These are phyloP conservation scores for Alternaria tenuissima DNA, from an alignment of 2,329 filamentous ascomycete genomes.

Conservation along the genomic window DNA sequence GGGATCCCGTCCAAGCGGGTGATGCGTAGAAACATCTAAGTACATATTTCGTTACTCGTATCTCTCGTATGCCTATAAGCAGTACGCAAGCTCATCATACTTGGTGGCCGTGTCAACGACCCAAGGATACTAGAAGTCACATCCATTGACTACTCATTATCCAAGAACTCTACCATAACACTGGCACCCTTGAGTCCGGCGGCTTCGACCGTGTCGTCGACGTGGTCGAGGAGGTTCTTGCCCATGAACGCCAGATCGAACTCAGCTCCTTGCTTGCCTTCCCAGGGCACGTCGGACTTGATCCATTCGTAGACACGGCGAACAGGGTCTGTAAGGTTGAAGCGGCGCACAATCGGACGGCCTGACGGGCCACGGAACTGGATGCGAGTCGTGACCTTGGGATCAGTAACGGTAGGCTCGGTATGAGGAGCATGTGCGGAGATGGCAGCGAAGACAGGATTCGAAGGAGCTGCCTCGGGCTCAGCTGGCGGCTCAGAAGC, in stretches of 20 bases:
- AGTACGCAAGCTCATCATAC: not conserved
- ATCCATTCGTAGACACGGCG: slow-evolving; percentile 94
- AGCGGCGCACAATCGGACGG: slow-evolving; percentile 84
- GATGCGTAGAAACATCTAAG: slow-evolving; percentile 4
- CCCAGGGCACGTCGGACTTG: slow-evolving; percentile 81
- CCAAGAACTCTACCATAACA: slow-evolving; percentile 87
- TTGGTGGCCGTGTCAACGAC: not conserved
- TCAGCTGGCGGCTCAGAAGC: slow-evolving; percentile 25
- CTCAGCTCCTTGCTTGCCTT: slow-evolving; percentile 76
- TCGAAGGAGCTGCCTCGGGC: slow-evolving; percentile 25
- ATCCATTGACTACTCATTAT: slow-evolving; percentile 23
- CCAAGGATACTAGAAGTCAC: not conserved
- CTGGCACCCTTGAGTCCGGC: slow-evolving; percentile 91
- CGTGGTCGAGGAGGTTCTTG: slow-evolving; percentile 78
- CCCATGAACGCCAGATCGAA: slow-evolving; percentile 93
- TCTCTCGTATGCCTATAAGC: not conserved
- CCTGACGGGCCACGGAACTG: slow-evolving; percentile 81
- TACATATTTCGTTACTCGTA: not conserved
- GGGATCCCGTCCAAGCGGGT: not conserved
- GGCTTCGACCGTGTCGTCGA: slow-evolving; percentile 79
- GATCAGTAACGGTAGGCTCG: slow-evolving; percentile 74
- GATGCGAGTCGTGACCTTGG: slow-evolving; percentile 80
- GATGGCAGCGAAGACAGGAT: slow-evolving; percentile 72
- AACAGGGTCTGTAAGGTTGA: slow-evolving; percentile 77
- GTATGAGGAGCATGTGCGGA: slow-evolving; percentile 74